Base-by-base conservation (phyloP, 1,139 yeast species). In the Hyphopichia wangnamkhiaoensis region DNA sequence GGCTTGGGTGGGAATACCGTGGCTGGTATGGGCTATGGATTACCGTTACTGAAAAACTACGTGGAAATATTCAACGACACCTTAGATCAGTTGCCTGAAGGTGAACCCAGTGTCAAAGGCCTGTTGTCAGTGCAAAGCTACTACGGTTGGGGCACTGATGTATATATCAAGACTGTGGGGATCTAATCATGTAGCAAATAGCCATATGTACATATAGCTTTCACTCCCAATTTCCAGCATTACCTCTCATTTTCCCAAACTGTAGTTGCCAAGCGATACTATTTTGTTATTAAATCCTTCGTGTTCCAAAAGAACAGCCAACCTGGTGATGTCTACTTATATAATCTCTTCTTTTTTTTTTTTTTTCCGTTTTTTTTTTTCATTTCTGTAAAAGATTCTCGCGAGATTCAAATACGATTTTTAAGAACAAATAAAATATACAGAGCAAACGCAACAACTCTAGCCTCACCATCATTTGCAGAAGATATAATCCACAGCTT, bases 11-110 rank as follows among this genome's bases (percentile, higher is more conserved):
- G 84, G 0, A 80, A 84, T 52, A 76, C 80, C 5, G 88, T 90
- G 25, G 96, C 97, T 0, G 98, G 98, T 0, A 84, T 93, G 87
- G 98, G 98, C 0, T 91, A 89, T 56, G 98, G 98, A 0, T 63
- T 91, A 38, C 98, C 98, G 1, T 67, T 91, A 44, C 87, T 93
- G 65, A 78, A 79, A 53, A 68, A 67, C 45, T 72, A 72, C 49
- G 61, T 70, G n/a, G 76, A 72, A 48, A 65, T 68, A 2, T 72
- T 72, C 48, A 70, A 71, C 43, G 71, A 66, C 30, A 59, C 70
- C 3, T 42, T 60, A 3, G 48, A 42, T 12, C 38, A 48, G 5
- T 28, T 14, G 9, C 46, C 40, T 4, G 50, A 48, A 5, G 45
- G 45, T 7, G 34, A 45, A 17, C 46, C 52, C 1, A 37, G 40